Evolutionary conservation across 2,329 filamentous ascomycete genomes (phyloP), one percentile per base, ranked within the genome.

Genomic region (Claviceps fusiformis): DNA sequence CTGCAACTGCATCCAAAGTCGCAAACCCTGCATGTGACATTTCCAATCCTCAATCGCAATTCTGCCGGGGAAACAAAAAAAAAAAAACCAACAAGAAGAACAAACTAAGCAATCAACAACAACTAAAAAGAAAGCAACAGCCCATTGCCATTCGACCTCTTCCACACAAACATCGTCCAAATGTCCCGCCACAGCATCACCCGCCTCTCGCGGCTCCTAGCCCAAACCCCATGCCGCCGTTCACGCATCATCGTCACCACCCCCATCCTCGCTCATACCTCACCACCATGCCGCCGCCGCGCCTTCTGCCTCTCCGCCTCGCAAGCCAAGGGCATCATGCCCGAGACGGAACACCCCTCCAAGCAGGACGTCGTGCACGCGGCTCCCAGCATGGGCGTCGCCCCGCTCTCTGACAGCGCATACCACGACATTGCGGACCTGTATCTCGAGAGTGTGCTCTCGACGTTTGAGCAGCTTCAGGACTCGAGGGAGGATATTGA

Each of bases 361-460:
- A 73, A 76, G 59, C 62, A 76, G 57, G 66, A 71, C 50, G 65
- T 73, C 55, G 62, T 64, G 19, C 61, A 56, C 60, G 68, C 59
- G 53, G 67, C 59, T 67, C 74, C 62, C 52, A 71, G 69, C 27
- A 74, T 77, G 57, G 62, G 67, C 55, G 68, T 86, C 0, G 82
- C 84, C 2, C 76, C 86, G 51, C 75, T 96, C 58, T 79, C 80
- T 2, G 80, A 85, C 3, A 73, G 76, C 31, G 74, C 89, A 64
- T 97, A 95, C 68, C 85, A 95, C 65, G 78, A 86, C 55, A 75
- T 87, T 35, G 82, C 90, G 33, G 88, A 96, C 65, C 69, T 77
- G 52, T 95, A 87, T 68, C 77, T 97, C 62, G 77, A 84, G 5
- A 64, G 62, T 9, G 69, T 84, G 2, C 65, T 82, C 13, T 65